Conservation (phyloP, 2,329 filamentous ascomycete genomes). For the Immersiporthe knoxdaviesiana region DNA sequence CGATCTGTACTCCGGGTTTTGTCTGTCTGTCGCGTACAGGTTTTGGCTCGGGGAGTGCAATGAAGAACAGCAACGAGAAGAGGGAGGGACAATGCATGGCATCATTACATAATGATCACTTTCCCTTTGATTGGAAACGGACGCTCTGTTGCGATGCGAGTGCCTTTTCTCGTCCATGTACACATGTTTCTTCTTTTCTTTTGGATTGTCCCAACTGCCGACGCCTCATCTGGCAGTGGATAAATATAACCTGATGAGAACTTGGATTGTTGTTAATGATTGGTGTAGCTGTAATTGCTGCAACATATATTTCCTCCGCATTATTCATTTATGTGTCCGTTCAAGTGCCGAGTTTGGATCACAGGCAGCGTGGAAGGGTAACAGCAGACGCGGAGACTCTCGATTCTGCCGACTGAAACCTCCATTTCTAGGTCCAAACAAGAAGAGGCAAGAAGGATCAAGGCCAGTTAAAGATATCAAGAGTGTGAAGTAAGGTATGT, state of each 20-base stretch:
- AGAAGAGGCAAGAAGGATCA: background rate
- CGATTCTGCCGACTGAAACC: background rate
- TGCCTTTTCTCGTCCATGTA: background rate
- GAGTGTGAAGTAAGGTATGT: too few relatives aligned
- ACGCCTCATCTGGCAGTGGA: background rate
- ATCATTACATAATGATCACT: background rate
- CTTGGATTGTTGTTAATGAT: background rate
- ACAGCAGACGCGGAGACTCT: background rate
- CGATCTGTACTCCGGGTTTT: too few relatives aligned
- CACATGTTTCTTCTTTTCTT: background rate
- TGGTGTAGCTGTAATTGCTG: background rate
- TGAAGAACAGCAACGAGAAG: background rate
- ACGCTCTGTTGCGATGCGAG: background rate
- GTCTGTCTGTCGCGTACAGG: background rate
- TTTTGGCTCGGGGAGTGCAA: too few relatives aligned
- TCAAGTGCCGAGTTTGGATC: background rate
- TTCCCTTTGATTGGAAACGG: background rate
- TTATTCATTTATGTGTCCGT: background rate
- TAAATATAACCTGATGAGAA: background rate
- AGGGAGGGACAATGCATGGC: too few relatives aligned
- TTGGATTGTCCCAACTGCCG: background rate
- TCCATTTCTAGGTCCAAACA: background rate
- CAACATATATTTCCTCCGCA: background rate
- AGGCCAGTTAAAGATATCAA: too few relatives aligned
- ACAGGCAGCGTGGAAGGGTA: background rate